These are phyloP conservation scores for Halophytophthora batemanensis DNA, from an alignment of 352 stramenopile species.

Conservation along the genomic window DNA sequence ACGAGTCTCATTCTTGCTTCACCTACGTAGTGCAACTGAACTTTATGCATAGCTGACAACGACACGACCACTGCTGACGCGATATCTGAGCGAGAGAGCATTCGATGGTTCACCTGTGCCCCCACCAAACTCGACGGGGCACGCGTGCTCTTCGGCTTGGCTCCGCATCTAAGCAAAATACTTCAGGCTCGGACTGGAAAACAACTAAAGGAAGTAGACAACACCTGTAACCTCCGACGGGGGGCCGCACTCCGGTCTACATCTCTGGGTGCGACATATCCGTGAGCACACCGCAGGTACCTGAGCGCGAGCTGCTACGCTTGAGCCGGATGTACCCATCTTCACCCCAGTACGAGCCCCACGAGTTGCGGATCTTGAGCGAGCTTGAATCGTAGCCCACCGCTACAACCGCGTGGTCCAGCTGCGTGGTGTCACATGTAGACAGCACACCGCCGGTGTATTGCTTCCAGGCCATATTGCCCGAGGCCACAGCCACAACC, in stretches of 20 bases:
- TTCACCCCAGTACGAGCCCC: conserved; percentile 91
- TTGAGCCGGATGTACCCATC: conserved; percentile 90
- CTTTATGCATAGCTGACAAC: no score
- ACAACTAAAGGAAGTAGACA: background rate
- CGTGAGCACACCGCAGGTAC: conserved; percentile 38
- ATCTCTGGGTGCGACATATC: conserved; percentile 42
- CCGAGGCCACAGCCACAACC: conserved; percentile 90
- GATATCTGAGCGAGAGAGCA: no score
- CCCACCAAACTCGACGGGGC: background rate
- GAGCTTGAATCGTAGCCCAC: conserved; percentile 89
- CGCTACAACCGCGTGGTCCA: conserved; percentile 95
- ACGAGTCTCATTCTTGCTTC: no score
- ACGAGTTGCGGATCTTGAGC: conserved; percentile 97
- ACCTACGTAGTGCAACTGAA: no score
- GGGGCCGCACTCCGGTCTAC: conserved; percentile 5
- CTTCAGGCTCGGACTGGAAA: background rate
- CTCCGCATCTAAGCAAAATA: background rate
- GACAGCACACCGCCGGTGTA: conserved; percentile 92
- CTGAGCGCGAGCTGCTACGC: conserved; percentile 49
- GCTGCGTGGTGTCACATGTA: conserved; percentile 58
- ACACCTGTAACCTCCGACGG: background rate
- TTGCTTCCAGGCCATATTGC: conserved; percentile 93
- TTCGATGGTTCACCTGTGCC: no score
- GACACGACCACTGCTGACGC: no score
- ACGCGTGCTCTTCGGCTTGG: background rate